Evolutionary conservation across 495 filamentous ascomycete genomes (phyloP).

Genomic region (Cryomyces antarcticus): DNA sequence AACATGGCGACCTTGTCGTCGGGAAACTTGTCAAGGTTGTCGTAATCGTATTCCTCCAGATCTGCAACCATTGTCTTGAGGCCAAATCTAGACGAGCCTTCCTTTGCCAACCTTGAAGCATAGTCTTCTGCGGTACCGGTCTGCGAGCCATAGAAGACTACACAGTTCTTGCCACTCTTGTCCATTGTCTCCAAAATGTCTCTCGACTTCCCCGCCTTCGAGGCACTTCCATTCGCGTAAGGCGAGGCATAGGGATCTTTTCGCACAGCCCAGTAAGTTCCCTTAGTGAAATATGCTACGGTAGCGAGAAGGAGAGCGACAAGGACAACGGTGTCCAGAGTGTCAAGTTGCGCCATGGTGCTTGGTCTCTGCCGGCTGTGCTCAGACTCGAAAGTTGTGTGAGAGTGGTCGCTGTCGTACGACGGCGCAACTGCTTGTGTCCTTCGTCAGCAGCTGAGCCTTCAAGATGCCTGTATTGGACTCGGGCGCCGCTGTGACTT

Average conservation of each 20-base stretch:
- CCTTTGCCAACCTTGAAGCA: constrained; percentile 90
- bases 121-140: constrained; percentile 98
- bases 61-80: constrained; percentile 98
- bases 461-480: no score
- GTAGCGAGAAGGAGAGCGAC: constrained; percentile 66
- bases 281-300: constrained; percentile 92
- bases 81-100: constrained; percentile 87
- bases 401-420: background rate
- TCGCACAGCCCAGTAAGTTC: constrained; percentile 66
- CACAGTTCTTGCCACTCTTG: constrained; percentile 85
- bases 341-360: constrained; percentile 88
- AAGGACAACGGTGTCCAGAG: constrained; percentile 82
- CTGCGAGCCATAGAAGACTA: constrained; percentile 96
- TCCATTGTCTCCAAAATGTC: constrained; percentile 94
- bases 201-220: constrained; percentile 69
- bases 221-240: constrained; percentile 42
- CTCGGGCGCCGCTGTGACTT: no score
- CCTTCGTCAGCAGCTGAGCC: background rate
- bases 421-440: background rate
- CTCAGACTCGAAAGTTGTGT: background rate
- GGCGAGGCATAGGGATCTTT: constrained; percentile 76
- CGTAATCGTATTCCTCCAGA: constrained; percentile 93
- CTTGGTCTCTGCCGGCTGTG: background rate
- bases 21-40: constrained; percentile 76
- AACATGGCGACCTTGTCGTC: constrained; percentile 86